Base-by-base conservation (phyloP, 495 filamentous ascomycete genomes). In the Lophium mytilinum region DNA sequence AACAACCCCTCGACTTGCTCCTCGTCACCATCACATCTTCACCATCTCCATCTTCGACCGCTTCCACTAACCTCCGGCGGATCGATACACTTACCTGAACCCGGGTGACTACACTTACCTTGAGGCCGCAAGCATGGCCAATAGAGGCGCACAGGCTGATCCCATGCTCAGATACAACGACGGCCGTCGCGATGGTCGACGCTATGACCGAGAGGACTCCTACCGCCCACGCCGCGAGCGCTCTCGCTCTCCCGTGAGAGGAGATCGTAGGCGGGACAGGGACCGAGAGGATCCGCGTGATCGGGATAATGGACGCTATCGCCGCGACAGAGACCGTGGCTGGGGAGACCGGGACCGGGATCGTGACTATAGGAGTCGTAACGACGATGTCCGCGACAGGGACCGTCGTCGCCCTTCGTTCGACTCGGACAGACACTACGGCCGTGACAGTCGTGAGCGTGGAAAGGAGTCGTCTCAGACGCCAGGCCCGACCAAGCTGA, bases 341-440 rank as follows among this genome's bases (percentile, higher is more conserved):
- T 24, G 18, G 11, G n/a, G n/a, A n/a, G 41, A 84, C 68, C 83
- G 85, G 79, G 85, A 89, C 70, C 84, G 88, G 71, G 86, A 88
- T 69, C 81, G 85, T 57, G 82, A 80, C 72, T 83, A 88, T 60
- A 75, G 77, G 69, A 76, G 71, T 60, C 76, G 80, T 49, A 76
- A 85, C 59, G 86, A 87, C 66, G 75, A 78, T 37, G 66, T 69
- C 58, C 75, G 72, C 53, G 68, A 75, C 55, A 68, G 69, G 52
- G 71, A 68, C 33, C 45, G 45, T 14, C 45, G 45, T 18, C 45
- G 45, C 14, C 45, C 21, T 6, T 48, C 45, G 8, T 18, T 48
- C 21, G 45, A 48, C 1, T 48, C 45, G 8, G 45, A 48, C 33
- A 18, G 40, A 18, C n/a, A 39, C 17, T 51, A 6, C 0, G 41